Conservation (phyloP, 345 rosid species). For the Sisymbrium irio region DNA sequence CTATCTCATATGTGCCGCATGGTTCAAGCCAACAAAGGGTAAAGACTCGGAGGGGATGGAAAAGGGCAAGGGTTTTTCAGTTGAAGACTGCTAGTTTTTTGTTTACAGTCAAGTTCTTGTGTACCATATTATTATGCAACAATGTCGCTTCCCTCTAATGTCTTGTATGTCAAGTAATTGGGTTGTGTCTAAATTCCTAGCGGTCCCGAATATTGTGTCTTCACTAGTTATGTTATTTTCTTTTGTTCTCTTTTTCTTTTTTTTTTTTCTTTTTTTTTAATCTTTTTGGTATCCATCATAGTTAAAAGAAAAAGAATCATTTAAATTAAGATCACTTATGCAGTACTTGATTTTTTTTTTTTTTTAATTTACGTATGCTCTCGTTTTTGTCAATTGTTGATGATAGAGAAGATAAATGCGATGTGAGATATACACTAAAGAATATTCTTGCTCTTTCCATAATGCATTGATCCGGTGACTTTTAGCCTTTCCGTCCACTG, state of each 20-base stretch:
- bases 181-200: slow-evolving; percentile 7
- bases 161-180: slow-evolving; percentile 14
- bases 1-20: slow-evolving; percentile 38
- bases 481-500: no score
- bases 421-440: no score
- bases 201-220: slow-evolving; percentile 2
- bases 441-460: no score
- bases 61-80: slow-evolving; percentile 29
- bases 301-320: no score
- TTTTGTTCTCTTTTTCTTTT: no score
- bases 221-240: neutral
- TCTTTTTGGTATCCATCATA: no score
- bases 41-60: neutral
- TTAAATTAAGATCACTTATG: no score
- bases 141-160: neutral
- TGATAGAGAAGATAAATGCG: no score
- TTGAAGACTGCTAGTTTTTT: slow-evolving; percentile 32
- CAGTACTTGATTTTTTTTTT: no score
- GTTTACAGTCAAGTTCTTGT: neutral
- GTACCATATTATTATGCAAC: slow-evolving; percentile 11
- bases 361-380: no score
- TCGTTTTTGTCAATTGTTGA: no score
- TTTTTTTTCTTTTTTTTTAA: neutral
- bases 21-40: slow-evolving; percentile 43
- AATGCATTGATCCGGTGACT: no score